Conservation (phyloP, 2,329 filamentous ascomycete species). For the Neonectria magnoliae region DNA sequence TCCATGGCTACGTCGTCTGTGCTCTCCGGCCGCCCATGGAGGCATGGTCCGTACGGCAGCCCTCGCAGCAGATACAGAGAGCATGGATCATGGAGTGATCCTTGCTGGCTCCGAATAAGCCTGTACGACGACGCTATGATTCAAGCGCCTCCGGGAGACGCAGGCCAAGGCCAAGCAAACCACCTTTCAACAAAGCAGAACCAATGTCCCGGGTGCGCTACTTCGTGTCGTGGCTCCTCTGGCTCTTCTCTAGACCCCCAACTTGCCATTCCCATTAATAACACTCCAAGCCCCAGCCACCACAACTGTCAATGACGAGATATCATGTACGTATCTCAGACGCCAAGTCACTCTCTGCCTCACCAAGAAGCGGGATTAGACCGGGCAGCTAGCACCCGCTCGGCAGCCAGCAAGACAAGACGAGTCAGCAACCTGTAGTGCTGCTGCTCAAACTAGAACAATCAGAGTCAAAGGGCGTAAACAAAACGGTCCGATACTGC, state of each 20-base stretch:
- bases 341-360: neutral
- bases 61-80: conserved; percentile 2
- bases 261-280: neutral
- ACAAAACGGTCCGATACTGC: conserved; percentile 2
- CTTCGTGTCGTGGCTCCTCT: neutral
- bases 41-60: neutral
- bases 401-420: neutral
- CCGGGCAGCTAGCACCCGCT: neutral
- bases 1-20: conserved; percentile 12
- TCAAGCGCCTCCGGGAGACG: conserved; percentile 7
- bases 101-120: conserved; percentile 9
- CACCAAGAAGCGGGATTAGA: neutral
- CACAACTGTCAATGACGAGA: neutral
- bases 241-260: neutral
- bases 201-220: conserved; percentile 6
- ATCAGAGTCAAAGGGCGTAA: neutral
- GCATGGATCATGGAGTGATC: conserved; percentile 16
- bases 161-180: conserved; percentile 8
- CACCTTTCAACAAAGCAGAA: neutral
- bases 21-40: conserved; percentile 1
- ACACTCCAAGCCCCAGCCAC: neutral
- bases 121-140: conserved; percentile 4
- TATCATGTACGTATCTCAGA: neutral
- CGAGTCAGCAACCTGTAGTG: neutral
- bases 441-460: neutral